Conservation (phyloP, 352 stramenopile species). For the Phytophthora quininea region DNA sequence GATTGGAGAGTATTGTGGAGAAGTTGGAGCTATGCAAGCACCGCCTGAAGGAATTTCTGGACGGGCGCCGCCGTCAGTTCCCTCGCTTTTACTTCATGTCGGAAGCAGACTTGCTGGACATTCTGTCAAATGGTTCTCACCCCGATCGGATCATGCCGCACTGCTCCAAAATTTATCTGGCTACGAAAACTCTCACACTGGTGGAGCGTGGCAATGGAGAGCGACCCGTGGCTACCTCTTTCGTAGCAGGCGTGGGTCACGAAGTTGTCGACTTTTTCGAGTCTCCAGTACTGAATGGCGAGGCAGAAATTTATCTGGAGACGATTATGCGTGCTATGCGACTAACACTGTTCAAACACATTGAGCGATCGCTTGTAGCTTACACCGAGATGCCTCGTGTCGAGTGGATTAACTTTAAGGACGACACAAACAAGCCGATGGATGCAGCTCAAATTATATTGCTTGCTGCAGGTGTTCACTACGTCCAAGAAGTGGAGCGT, state of each 20-base stretch:
- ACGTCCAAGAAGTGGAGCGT: conserved; percentile 92
- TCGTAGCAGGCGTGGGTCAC: conserved; percentile 94
- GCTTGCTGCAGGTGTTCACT: conserved; percentile 92
- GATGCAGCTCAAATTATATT: conserved; percentile 97
- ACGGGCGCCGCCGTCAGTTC: conserved; percentile 94
- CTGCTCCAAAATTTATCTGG: conserved; percentile 96
- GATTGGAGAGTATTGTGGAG: conserved; percentile 92
- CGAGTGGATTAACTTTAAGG: conserved; percentile 97
- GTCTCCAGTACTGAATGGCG: conserved; percentile 92
- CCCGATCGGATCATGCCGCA: conserved; percentile 95
- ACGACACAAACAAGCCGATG: conserved; percentile 80
- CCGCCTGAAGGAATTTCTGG: conserved; percentile 95
- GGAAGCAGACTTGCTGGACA: conserved; percentile 93
- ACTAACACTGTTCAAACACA: conserved; percentile 93
- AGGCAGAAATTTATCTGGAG: conserved; percentile 98
- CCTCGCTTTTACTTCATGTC: conserved; percentile 94
- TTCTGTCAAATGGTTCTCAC: conserved; percentile 95
- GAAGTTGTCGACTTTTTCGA: conserved; percentile 95
- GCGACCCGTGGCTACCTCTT: conserved; percentile 88
- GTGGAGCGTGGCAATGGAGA: conserved; percentile 57
- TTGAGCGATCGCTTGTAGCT: conserved; percentile 90
- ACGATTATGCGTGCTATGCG: conserved; percentile 95
- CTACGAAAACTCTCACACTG: conserved; percentile 92
- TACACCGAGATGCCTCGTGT: conserved; percentile 92
- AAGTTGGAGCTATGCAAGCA: conserved; percentile 96